Evolutionary conservation across 129 eudicot species (phyloP), one percentile per base, ranked within the genome.

Genomic region (Deinandra increscens): DNA sequence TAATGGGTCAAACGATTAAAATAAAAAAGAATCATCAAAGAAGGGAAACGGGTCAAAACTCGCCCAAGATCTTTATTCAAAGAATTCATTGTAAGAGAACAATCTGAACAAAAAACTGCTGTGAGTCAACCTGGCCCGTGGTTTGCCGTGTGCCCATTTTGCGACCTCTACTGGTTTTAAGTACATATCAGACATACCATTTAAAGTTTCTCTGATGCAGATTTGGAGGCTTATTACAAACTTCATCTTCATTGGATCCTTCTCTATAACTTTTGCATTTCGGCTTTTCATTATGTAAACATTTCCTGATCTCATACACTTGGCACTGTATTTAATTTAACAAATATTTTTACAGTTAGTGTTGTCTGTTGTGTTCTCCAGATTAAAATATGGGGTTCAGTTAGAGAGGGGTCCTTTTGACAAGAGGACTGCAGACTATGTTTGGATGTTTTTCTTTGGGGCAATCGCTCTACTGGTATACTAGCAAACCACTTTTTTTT

Each of bases 361-460:
- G 33, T 37, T 61, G 54, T 23, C 19, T 11, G 33, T 37, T 61
- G 54, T 23, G 43, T 76, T 15, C 64, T 38, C 8, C 54, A 87
- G 94, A 81, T 68, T 81, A 71, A 63, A 74, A 17, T 76, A 87
- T 37, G 94, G 94, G 45, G 89, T 81, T 70, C 76, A 78, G 42
- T 74, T 87, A 70, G 94, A 84, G 65, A 79, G 94, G 73, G 89
- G 87, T 26, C 86, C 94, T 64, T 87, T 79, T 17, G 94, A 79
- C 81, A 87, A 84, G 78, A 81, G 93, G 83, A 81, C 88, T 14
- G 86, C 86, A 19, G 94, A 84, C 54, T 81, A 76, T n/a, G 75
- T 79, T 41, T 87, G 94, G 94, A 87, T 87, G 94, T 87, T 75
- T 43, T 65, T 87, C 20, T 81, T 80, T 68, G 94, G 94, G 70